Evolutionary conservation across 371 early-diverging fungal genomes (phyloP), one percentile per base, ranked within the genome.

Genomic region (Apophysomyces elegans): DNA sequence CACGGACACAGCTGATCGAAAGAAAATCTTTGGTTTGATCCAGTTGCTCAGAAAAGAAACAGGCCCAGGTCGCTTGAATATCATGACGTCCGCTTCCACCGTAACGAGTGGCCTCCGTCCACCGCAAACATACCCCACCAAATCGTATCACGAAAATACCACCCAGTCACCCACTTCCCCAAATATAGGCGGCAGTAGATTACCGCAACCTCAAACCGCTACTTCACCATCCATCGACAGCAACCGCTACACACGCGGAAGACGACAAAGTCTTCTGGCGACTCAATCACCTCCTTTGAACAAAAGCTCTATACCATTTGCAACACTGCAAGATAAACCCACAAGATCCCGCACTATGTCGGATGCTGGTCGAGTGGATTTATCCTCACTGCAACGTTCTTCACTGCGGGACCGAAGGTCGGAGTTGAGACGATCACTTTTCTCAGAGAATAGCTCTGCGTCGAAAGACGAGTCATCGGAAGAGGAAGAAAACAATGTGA

Each of bases 11-110:
- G 88, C 87, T 47, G 95, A 95, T 70, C 78, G 94, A 38, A 90
- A 91, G 65, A 78, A 88, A 69, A 86, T 84, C 56, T 93, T 93
- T 77, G 87, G 90, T 45, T 80, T 95, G 37, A 91, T 93, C 50
- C 78, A 78, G 56, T 50, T 72, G 38, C 67, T 82, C 36, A 76
- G 83, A 11, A 75, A 76, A 68, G 81, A 78, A 13, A 43, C 70
- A 16, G 50, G 66, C 37, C 63, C 67, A n/a, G 54, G 44, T 56
- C 63, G 62, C 13, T 46, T 65, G 32, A 71, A 41, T 43, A 58
- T 54, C 44, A 61, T 69, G 66, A 38, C 46, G 47, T 63, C 62
- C 35, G 59, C 74, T 37, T 70, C 73, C 8, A 68, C 72, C 2
- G 32, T 69, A 12, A 71, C 59, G 1, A 72, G 68, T 56, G 76